These are phyloP conservation scores for Paramyrothecium sp. DNA, from an alignment of 2,329 filamentous ascomycete genomes.

Conservation along the genomic window DNA sequence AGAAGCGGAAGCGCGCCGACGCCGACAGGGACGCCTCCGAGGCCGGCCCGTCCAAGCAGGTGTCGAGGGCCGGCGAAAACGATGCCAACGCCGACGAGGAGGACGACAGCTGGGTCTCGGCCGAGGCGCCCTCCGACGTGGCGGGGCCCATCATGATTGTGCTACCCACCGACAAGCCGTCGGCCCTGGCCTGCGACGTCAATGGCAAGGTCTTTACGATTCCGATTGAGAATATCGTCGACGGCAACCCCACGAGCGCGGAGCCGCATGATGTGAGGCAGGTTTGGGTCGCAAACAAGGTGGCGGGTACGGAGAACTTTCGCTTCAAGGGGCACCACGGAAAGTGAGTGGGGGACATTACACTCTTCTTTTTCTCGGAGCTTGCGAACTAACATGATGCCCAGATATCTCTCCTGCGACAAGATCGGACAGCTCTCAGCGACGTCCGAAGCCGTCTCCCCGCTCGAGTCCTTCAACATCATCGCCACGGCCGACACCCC, in stretches of 20 bases:
- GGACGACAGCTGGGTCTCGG: conserved; percentile 91
- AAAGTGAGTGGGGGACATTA: conserved; percentile 48
- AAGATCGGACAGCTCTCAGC: conserved; percentile 78
- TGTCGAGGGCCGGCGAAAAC: conserved; percentile 9
- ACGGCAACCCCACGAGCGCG: conserved; percentile 76
- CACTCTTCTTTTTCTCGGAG: accelerated
- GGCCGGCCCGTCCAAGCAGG: conserved; percentile 19
- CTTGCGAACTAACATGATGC: conserved; percentile 8
- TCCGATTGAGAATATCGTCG: conserved; percentile 82
- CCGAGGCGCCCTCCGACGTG: conserved; percentile 72
- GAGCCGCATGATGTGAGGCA: conserved; percentile 95
- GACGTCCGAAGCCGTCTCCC: conserved; percentile 75
- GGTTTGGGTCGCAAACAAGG: conserved; percentile 87
- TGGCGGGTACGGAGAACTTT: conserved; percentile 77
- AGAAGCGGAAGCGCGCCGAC: conserved; percentile 79
- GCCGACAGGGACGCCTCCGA: conserved; percentile 48
- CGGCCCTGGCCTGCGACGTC: conserved; percentile 80
- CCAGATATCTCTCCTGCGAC: conserved; percentile 83
- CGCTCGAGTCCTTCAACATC: conserved; percentile 77
- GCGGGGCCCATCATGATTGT: conserved; percentile 81
- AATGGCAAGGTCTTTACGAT: conserved; percentile 84
- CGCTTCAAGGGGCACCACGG: conserved; percentile 91
- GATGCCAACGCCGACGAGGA: conserved; percentile 20
- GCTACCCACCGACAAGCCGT: conserved; percentile 70
- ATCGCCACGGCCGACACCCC: conserved; percentile 63